phyloP scores from a whole-genome alignment of 495 filamentous ascomycete genomes.

The Penicillium malachiteum region DNA sequence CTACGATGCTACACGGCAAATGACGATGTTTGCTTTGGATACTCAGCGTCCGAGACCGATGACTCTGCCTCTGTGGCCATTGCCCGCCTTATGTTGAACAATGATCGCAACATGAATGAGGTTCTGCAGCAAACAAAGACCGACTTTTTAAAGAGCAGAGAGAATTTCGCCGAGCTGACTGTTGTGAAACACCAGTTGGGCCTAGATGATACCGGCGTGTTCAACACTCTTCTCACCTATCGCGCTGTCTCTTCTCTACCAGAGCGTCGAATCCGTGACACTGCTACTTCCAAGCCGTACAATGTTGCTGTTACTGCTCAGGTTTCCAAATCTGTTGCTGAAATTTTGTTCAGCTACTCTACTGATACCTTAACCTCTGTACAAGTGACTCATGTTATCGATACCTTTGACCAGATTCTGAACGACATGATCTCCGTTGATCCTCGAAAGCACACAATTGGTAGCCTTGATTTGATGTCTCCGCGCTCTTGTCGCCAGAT shows the following conservation, averaged over 20 bases:
- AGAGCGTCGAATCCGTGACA: constrained; percentile 6
- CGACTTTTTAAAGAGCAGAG: constrained; percentile 33
- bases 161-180: constrained; percentile 37
- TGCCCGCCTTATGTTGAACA: constrained; percentile 36
- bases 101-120: constrained; percentile 33
- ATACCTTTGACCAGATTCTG: constrained; percentile 39
- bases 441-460: constrained; percentile 25
- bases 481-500: constrained; percentile 30
- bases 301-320: constrained; percentile 59
- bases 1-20: constrained; percentile 52
- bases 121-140: constrained; percentile 35
- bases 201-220: constrained; percentile 38
- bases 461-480: constrained; percentile 34
- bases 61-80: constrained; percentile 19
- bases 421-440: constrained; percentile 34
- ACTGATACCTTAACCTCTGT: constrained; percentile 33
- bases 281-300: constrained; percentile 40
- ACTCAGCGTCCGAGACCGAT: constrained; percentile 28
- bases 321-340: constrained; percentile 35
- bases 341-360: constrained; percentile 42
- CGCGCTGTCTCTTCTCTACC: constrained; percentile 10
- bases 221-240: constrained; percentile 53
- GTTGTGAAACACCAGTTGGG: constrained; percentile 42
- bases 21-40: constrained; percentile 57
- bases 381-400: constrained; percentile 39